Conservation (phyloP, 2,329 filamentous ascomycete species). For the Tolypocladium ophioglossoides region DNA sequence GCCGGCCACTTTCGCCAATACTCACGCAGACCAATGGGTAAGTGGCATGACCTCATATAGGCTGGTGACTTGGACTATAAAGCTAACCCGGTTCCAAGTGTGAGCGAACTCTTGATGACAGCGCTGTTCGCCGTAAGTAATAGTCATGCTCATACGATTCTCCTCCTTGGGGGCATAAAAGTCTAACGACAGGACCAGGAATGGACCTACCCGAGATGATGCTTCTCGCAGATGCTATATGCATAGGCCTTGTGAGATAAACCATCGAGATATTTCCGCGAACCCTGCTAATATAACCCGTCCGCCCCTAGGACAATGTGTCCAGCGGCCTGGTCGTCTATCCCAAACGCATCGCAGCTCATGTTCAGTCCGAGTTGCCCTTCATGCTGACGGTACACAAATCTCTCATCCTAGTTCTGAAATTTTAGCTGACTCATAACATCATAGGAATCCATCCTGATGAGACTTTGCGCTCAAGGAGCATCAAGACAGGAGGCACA, state of each 20-base stretch:
- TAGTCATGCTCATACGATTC: too few relatives aligned
- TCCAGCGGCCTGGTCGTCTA: slow-evolving; percentile 64
- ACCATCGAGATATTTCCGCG: too few relatives aligned
- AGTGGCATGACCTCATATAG: too few relatives aligned
- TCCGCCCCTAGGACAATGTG: slow-evolving; percentile 44
- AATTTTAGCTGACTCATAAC: too few relatives aligned
- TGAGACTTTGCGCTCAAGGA: slow-evolving; percentile 64
- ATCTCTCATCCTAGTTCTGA: too few relatives aligned
- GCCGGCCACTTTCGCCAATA: slow-evolving; percentile 20
- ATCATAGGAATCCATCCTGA: slow-evolving; percentile 44
- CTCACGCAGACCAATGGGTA: slow-evolving; percentile 28
- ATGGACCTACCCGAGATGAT: slow-evolving; percentile 55
- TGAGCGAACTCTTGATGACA: slow-evolving; percentile 69
- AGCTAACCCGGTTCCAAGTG: too few relatives aligned
- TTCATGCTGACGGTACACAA: slow-evolving; percentile 59
- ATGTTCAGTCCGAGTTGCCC: slow-evolving; percentile 66
- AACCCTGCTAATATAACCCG: too few relatives aligned
- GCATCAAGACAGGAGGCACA: slow-evolving; percentile 71
- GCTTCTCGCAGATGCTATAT: slow-evolving; percentile 57
- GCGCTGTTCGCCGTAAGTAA: slow-evolving; percentile 48
- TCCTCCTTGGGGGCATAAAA: too few relatives aligned
- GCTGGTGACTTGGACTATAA: too few relatives aligned
- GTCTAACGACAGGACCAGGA: too few relatives aligned
- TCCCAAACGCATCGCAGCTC: slow-evolving; percentile 57
- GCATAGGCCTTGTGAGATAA: slow-evolving; percentile 37